These are phyloP conservation scores for Penicillium rolfsii DNA, from an alignment of 2,329 filamentous ascomycete species.

Conservation along the genomic window DNA sequence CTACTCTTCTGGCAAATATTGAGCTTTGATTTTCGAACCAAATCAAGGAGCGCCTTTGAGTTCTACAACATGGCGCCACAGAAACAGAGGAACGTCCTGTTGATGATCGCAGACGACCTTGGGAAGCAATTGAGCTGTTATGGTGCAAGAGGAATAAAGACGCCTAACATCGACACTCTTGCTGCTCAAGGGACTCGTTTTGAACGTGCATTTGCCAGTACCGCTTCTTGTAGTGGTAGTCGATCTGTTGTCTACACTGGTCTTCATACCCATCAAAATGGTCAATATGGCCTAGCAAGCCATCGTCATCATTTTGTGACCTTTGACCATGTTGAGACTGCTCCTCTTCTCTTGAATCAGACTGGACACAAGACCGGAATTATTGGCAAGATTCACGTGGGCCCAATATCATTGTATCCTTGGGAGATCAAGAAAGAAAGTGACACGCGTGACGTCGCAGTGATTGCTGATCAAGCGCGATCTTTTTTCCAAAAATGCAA, in stretches of 20 bases:
- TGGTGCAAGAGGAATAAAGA: slow-evolving; percentile 30
- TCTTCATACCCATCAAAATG: slow-evolving; percentile 53
- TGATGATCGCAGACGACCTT: slow-evolving; percentile 51
- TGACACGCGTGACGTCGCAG: slow-evolving; percentile 49
- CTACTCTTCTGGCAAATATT: not conserved
- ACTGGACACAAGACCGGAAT: slow-evolving; percentile 53
- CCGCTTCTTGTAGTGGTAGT: slow-evolving; percentile 54
- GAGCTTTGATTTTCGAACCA: not conserved
- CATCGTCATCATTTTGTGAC: slow-evolving; percentile 50
- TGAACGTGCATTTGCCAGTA: slow-evolving; percentile 30
- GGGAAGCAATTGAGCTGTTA: slow-evolving; percentile 47
- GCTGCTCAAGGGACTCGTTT: slow-evolving; percentile 45
- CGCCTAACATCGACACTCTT: slow-evolving; percentile 49
- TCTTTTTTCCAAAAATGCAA: slow-evolving; percentile 45
- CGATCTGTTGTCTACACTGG: slow-evolving; percentile 55
- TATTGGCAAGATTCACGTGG: slow-evolving; percentile 55
- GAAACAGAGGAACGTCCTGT: slow-evolving; percentile 41
- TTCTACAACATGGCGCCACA: not conserved
- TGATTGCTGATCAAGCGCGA: slow-evolving; percentile 44
- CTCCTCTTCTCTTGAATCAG: slow-evolving; percentile 44
- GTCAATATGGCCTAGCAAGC: slow-evolving; percentile 51
- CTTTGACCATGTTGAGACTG: slow-evolving; percentile 49
- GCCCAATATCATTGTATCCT: slow-evolving; percentile 45
- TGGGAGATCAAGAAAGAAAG: slow-evolving; percentile 51
- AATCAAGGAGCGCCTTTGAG: not conserved